Conservation (phyloP, 768 basidiomycete species). For the Russula earlei region DNA sequence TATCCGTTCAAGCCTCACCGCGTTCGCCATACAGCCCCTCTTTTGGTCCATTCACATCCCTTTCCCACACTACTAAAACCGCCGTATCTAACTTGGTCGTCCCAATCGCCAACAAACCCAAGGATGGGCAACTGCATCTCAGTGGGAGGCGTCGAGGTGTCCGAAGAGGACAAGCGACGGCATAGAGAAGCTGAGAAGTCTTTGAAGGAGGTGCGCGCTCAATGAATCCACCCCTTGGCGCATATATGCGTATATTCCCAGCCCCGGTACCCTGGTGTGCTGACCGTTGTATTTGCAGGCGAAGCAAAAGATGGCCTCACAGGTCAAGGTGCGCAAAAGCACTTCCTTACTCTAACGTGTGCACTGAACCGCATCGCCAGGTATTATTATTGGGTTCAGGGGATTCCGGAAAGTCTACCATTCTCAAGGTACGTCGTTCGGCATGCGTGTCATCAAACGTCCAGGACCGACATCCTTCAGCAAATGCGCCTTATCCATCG, state of each 20-base stretch:
- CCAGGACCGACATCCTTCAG: conserved; percentile 30
- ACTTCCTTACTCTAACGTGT: not conserved
- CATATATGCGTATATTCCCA: conserved; percentile 7
- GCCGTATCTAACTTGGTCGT: not conserved
- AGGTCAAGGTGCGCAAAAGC: conserved; percentile 56
- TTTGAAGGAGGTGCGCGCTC: conserved; percentile 57
- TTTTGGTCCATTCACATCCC: not conserved
- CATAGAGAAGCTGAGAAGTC: conserved; percentile 69
- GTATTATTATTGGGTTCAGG: conserved; percentile 87
- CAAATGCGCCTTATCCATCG: conserved; percentile 97
- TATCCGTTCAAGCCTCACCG: not conserved
- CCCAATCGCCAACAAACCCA: not conserved
- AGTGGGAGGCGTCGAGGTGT: conserved; percentile 62
- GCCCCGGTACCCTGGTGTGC: not conserved
- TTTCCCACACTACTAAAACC: not conserved
- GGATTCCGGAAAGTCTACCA: conserved; percentile 88
- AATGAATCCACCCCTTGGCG: not conserved
- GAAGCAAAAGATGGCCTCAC: conserved; percentile 42
- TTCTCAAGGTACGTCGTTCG: conserved; percentile 55
- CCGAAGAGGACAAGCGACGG: conserved; percentile 57
- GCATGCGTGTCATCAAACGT: not conserved
- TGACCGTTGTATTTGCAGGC: conserved; percentile 5
- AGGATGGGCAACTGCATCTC: conserved; percentile 20
- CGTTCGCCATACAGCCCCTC: not conserved
- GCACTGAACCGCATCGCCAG: conserved; percentile 29